Conservation (phyloP, 2,329 filamentous ascomycete species). For the Ceratocystis cacaofunesta region DNA sequence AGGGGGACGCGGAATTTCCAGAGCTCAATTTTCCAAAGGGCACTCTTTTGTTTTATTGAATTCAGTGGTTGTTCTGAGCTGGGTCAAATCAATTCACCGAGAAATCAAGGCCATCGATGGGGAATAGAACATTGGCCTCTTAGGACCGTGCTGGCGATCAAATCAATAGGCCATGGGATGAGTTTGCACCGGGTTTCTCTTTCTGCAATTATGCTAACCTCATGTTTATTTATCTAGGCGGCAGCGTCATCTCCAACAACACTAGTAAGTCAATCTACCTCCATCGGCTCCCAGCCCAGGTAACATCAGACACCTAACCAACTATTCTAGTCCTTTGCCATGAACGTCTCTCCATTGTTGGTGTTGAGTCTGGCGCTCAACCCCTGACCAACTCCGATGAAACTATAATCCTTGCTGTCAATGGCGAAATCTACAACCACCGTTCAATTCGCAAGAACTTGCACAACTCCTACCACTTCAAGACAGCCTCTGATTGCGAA, state of each 20-base stretch:
- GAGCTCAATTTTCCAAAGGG: background rate
- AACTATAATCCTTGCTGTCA: conserved; percentile 82
- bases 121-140: background rate
- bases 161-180: background rate
- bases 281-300: background rate
- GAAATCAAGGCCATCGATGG: background rate
- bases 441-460: conserved; percentile 79
- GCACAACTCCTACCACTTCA: conserved; percentile 81
- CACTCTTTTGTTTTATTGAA: background rate
- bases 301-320: background rate
- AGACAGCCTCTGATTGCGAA: conserved; percentile 97
- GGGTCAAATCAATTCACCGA: background rate
- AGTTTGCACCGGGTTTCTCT: background rate
- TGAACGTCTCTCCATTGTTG: conserved; percentile 94
- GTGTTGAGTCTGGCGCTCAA: conserved; percentile 91
- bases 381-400: conserved; percentile 86
- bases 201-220: conserved; percentile 19
- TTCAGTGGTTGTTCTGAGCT: too few relatives aligned
- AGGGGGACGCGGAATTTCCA: too few relatives aligned
- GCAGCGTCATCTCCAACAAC: conserved; percentile 76
- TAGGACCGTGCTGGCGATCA: background rate
- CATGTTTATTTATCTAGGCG: conserved; percentile 41
- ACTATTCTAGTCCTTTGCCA: conserved; percentile 63
- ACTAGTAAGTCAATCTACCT: conserved; percentile 52
- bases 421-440: conserved; percentile 99